Base-by-base conservation (phyloP, 305 asterid species). In the Caryopteris hybrid region DNA sequence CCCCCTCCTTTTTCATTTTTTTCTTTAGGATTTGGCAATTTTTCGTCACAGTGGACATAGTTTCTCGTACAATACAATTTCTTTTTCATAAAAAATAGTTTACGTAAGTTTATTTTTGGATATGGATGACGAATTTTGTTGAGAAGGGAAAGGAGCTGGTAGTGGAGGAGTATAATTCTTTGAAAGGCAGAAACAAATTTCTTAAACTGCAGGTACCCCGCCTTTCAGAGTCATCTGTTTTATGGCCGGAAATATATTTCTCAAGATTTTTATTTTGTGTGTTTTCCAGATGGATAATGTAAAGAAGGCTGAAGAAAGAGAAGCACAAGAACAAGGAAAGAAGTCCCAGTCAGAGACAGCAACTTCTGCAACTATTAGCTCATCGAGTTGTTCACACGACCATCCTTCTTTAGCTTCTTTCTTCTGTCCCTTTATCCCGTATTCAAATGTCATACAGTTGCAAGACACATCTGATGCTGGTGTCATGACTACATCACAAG, bases 101-200 rank as follows among this genome's bases (percentile, higher is more conserved):
- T 20, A 20, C n/a, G 36, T 41, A 25, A 8, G 21, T 25, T 29
- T 12, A 38, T 52, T 22, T 38, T 41, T 43, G 14, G 43, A 41
- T 67, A 21, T 25, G 33, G 17, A 11, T 57, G 46, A n/a, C 39
- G 18, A 34, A 59, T 21, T 66, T 38, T 61, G 48, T 61, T 64
- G 71, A 60, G 63, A 70, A 88, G 97, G 75, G 69, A 76, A 80
- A 68, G 86, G 87, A 84, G 77, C 65, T 79, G 73, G 94, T 81
- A 5, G 21, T 66, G 64, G 64, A 60, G 71, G 80, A 80, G 66
- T 80, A 64, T 58, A 65, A 61, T 45, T 71, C 78, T 25, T 45
- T 86, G 83, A 84, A 76, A 68, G 76, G 53, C 14, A 56, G 66
- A 72, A 86, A 86, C 46, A 63, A 69, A 27, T 38, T 56, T 77